These are phyloP conservation scores for Aphelidium insulamus DNA, from an alignment of 371 early-diverging fungal genomes.

Conservation along the genomic window DNA sequence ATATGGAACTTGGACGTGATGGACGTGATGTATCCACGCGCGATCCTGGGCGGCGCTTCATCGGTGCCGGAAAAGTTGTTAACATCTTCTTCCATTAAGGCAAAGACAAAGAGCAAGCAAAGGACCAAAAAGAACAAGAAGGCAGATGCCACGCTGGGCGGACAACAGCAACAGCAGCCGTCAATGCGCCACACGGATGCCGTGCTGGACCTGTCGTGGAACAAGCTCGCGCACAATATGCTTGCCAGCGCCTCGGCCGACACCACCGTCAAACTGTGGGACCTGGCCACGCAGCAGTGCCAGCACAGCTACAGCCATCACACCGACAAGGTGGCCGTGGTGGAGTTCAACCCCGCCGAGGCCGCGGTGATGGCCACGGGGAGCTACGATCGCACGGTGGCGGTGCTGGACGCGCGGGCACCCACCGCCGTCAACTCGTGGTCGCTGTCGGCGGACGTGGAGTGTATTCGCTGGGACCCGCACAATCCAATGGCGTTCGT, in stretches of 20 bases:
- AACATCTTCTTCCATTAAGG: slow-evolving; percentile 3
- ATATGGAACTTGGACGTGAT: slow-evolving; percentile 87
- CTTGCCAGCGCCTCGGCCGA: slow-evolving; percentile 83
- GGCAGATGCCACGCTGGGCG: slow-evolving; percentile 21
- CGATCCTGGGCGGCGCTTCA: slow-evolving; percentile 43
- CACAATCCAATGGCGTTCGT: slow-evolving; percentile 45
- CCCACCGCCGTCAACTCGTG: slow-evolving; percentile 33
- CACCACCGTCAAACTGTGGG: slow-evolving; percentile 91
- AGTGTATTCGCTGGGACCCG: slow-evolving; percentile 73
- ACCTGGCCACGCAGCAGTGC: slow-evolving; percentile 41
- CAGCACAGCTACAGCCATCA: slow-evolving; percentile 63
- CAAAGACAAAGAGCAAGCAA: slow-evolving; percentile 10
- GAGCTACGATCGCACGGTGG: slow-evolving; percentile 63
- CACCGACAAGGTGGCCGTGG: slow-evolving; percentile 43
- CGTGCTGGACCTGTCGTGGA: slow-evolving; percentile 81
- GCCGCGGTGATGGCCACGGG: slow-evolving; percentile 67
- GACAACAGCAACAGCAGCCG: slow-evolving; percentile 11
- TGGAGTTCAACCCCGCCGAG: slow-evolving; percentile 72
- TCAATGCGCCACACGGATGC: slow-evolving; percentile 69
- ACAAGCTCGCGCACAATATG: slow-evolving; percentile 58
- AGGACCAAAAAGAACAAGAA: slow-evolving; percentile 24
- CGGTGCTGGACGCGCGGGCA: slow-evolving; percentile 66
- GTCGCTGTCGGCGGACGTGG: slow-evolving; percentile 64
- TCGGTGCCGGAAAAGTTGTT: background rate
- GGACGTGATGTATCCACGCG: slow-evolving; percentile 72